Evolutionary conservation across 208 protist species (phyloP), one percentile per base, ranked within the genome.

Genomic region (Trypanosoma rangeli): DNA sequence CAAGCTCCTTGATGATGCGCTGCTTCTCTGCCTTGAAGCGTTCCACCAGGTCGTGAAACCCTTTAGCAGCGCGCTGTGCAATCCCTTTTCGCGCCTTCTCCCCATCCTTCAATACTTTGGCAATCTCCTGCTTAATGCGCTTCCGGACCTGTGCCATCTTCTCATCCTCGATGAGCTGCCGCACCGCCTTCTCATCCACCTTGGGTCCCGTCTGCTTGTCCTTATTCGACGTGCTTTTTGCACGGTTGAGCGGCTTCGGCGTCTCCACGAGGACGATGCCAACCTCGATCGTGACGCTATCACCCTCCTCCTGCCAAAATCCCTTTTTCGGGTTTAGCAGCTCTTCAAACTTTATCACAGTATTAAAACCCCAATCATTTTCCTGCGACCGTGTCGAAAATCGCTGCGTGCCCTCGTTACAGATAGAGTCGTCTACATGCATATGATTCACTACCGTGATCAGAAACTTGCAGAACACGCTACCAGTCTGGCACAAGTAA

Each of bases 311-410:
- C 20, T 82, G 72, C 69, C 86, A 72, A 71, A 96, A 96, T 33
- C 91, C 91, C 39, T 92, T 87, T 18, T 68, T 69, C 16, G 87
- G 85, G 76, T 86, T 93, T 49, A 93, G 70, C 46, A 96, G 62
- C 48, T 94, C 85, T 7, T 81, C 69, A 66, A 96, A 91, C 76
- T 90, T 91, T 59, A 93, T 91, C 22, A 96, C 91, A 61, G 82
- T 92, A 79, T 94, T 94, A 78, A 96, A 96, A 28, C 91, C 91
- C 89, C 91, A 96, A 71, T 96, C 91, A 78, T 96, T 96, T 76
- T 96, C 91, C 69, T 92, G 82, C 18, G 88, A 96, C 54, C 82
- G 79, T 65, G 87, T 81, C 3, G 78, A 84, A 76, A 96, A 96
- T 63, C 87, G 87, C 70, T 96, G 91, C 15, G 91, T 96, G 12